Conservation (phyloP, 768 basidiomycete species). For the Pilatotrama ljubarskyi region DNA sequence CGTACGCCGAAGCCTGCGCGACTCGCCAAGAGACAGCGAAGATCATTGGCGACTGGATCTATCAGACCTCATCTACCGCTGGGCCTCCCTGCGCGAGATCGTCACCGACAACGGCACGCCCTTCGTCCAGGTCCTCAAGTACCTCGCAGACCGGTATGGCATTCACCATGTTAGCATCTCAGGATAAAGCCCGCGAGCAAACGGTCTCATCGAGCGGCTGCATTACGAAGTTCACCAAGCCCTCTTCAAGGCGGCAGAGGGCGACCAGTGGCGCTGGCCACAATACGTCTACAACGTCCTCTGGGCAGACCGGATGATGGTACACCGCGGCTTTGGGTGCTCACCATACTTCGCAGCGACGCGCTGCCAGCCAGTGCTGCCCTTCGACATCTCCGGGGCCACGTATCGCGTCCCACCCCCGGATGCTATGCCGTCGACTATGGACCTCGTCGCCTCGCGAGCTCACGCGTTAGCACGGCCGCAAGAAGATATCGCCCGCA, state of each 20-base stretch:
- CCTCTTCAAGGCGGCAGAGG: conserved; percentile 23
- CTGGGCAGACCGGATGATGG: conserved; percentile 40
- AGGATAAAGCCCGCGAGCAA: conserved; percentile 27
- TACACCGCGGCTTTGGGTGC: conserved; percentile 30
- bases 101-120: conserved; percentile 44
- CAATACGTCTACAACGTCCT: conserved; percentile 29
- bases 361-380: conserved; percentile 25
- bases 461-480: conserved; percentile 19
- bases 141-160: conserved; percentile 29
- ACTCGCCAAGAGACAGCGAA: conserved; percentile 32
- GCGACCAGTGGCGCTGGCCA: conserved; percentile 25
- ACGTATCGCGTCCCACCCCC: conserved; percentile 20
- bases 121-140: conserved; percentile 28
- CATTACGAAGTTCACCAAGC: conserved; percentile 26
- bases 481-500: conserved; percentile 4
- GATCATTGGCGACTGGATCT: conserved; percentile 34
- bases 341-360: conserved; percentile 30
- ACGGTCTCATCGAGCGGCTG: conserved; percentile 24
- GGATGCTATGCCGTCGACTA: conserved; percentile 1
- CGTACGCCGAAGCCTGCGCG: conserved; percentile 34
- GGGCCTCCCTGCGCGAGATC: conserved; percentile 40
- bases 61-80: conserved; percentile 38
- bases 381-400: conserved; percentile 24
- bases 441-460: conserved; percentile 20
- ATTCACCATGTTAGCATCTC: conserved; percentile 37